Conservation (phyloP, 208 protist genomes). For the Acanthamoeba sp. region DNA sequence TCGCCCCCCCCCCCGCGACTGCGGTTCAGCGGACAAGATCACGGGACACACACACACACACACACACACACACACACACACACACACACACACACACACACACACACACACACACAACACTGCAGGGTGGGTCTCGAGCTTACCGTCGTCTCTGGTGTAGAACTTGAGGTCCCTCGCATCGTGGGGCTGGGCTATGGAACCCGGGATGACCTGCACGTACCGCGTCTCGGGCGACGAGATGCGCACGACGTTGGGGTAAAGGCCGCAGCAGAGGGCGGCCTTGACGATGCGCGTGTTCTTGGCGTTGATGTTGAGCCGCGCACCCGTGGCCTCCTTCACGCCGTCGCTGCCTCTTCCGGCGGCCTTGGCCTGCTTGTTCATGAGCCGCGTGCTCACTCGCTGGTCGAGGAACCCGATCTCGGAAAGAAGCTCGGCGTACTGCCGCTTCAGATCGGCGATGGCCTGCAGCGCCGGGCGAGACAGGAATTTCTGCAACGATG, state of each 20-base stretch:
- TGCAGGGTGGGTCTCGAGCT: too few relatives aligned
- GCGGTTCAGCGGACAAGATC: too few relatives aligned
- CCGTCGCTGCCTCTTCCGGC: conserved; percentile 13
- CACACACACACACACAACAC: background rate
- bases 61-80: background rate
- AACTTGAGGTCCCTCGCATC: conserved; percentile 70
- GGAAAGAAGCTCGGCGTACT: conserved; percentile 70
- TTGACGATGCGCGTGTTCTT: conserved; percentile 86
- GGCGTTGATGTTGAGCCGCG: conserved; percentile 38
- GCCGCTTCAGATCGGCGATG: conserved; percentile 62
- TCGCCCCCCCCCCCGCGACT: too few relatives aligned
- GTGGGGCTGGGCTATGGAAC: conserved; percentile 68
- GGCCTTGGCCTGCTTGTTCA: conserved; percentile 47
- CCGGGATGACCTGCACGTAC: conserved; percentile 47
- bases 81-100: background rate
- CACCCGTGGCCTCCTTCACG: conserved; percentile 27
- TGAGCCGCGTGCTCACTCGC: conserved; percentile 12
- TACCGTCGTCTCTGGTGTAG: conserved; percentile 64
- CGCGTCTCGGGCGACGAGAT: conserved; percentile 45
- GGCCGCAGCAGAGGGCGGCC: conserved; percentile 94
- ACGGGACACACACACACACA: background rate
- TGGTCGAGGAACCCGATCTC: conserved; percentile 63
- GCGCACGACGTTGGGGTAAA: conserved; percentile 95
- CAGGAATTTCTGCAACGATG: conserved; percentile 60
- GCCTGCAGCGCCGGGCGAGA: conserved; percentile 48